Conservation (phyloP, 441 rosid genomes). For the Gossypium davidsonii region DNA sequence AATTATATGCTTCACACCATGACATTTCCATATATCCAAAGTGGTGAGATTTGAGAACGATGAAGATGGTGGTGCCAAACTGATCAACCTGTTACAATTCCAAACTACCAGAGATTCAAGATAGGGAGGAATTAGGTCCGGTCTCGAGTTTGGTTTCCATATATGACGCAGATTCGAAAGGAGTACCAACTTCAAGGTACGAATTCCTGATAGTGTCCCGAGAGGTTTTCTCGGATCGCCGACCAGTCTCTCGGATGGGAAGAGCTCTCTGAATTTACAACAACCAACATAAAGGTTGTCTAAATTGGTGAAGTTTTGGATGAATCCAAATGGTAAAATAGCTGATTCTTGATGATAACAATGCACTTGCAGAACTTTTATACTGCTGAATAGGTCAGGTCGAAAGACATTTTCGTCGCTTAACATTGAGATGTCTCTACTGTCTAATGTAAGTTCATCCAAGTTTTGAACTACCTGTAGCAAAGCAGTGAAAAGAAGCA, state of each 20-base stretch:
- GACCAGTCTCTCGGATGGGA: not conserved
- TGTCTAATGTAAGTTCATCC: slow-evolving; percentile 11
- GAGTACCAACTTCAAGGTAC: slow-evolving; percentile 4
- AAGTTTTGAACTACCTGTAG: slow-evolving; percentile 18
- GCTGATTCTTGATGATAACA: slow-evolving; percentile 14
- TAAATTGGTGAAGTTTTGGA: slow-evolving; percentile 14
- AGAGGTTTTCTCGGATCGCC: not conserved
- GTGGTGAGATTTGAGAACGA: slow-evolving; percentile 17
- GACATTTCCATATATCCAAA: slow-evolving; percentile 21
- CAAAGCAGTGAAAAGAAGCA: not conserved
- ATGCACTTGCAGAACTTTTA: slow-evolving; percentile 4
- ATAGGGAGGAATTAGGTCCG: slow-evolving; percentile 4
- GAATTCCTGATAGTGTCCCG: not conserved
- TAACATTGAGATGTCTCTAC: slow-evolving; percentile 11
- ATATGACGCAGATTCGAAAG: slow-evolving; percentile 12
- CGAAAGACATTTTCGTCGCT: not conserved
- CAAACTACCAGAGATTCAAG: slow-evolving; percentile 8
- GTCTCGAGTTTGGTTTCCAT: slow-evolving; percentile 8
- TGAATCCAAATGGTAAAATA: slow-evolving; percentile 13
- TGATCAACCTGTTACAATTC: slow-evolving; percentile 14
- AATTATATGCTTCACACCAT: slow-evolving; percentile 14
- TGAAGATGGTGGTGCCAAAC: slow-evolving; percentile 11
- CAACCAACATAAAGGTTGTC: not conserved
- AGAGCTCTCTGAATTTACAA: slow-evolving; percentile 6
- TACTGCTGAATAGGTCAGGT: not conserved